Conservation (phyloP, 768 basidiomycete genomes). For the Clavulina sp. region DNA sequence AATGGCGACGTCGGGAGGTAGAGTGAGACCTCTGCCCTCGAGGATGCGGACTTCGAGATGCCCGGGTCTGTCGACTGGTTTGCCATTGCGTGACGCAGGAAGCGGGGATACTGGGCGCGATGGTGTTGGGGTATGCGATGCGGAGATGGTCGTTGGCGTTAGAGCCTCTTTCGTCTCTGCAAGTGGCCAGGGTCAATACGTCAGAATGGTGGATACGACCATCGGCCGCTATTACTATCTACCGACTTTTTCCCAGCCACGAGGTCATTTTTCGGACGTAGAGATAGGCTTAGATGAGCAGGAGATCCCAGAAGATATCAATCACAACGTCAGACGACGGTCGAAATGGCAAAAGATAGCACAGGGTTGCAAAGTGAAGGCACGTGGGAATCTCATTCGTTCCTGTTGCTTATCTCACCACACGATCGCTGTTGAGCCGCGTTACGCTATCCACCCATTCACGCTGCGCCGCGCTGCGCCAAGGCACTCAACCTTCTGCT, state of each 20-base stretch:
- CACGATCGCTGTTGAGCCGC: too few species aligned
- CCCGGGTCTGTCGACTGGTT: conserved; percentile 47
- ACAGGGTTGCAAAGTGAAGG: too few species aligned
- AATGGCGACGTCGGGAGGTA: conserved; percentile 59
- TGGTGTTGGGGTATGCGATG: conserved; percentile 66
- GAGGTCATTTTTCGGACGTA: neutral
- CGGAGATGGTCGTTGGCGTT: conserved; percentile 52
- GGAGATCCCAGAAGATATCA: too few species aligned
- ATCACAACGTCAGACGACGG: too few species aligned
- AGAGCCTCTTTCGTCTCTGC: conserved; percentile 35
- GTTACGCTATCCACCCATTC: too few species aligned
- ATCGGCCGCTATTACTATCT: neutral
- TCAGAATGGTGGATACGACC: neutral
- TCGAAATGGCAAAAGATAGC: too few species aligned
- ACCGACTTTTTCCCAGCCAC: neutral
- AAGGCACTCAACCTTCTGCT: too few species aligned
- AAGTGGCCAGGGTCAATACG: neutral
- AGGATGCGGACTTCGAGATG: conserved; percentile 94
- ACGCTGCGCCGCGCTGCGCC: too few species aligned
- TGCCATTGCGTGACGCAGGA: neutral
- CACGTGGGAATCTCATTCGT: too few species aligned
- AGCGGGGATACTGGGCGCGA: conserved; percentile 61
- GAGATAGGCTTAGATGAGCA: too few species aligned
- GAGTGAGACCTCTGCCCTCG: conserved; percentile 67
- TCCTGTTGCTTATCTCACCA: too few species aligned